A percentile compares a stretch with the other conserved stretches of the same genome.
phyloP scores from a whole-genome alignment of 2,329 filamentous ascomycete genomes.

The Colletotrichum paranaense region DNA sequence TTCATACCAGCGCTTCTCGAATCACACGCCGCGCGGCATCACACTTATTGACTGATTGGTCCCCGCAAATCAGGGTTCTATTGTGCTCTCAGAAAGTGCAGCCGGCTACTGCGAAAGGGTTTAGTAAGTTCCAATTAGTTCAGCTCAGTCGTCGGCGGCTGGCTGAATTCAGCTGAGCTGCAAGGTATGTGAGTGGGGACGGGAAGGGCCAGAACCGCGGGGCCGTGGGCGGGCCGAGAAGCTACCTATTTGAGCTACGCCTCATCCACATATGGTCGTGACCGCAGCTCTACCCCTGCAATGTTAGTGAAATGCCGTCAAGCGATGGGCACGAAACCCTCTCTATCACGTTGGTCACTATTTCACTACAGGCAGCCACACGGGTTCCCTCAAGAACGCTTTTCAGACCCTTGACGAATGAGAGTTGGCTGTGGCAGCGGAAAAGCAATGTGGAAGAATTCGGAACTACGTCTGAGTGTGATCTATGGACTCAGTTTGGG shows the following conservation, averaged over 20 bases:
- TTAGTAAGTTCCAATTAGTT: background rate
- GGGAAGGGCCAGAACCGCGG: background rate
- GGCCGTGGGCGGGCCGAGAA: background rate
- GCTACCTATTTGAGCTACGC: background rate
- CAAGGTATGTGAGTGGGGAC: background rate
- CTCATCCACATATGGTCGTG: background rate
- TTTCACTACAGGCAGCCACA: background rate
- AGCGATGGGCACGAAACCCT: background rate
- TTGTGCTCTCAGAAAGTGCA: background rate
- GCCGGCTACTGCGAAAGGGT: background rate
- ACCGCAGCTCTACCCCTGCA: background rate
- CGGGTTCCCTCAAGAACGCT: background rate
- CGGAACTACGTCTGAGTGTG: background rate
- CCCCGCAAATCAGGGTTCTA: background rate
- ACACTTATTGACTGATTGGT: background rate
- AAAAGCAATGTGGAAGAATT: background rate
- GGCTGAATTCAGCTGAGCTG: background rate
- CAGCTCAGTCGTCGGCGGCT: background rate
- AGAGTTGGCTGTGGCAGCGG: background rate
- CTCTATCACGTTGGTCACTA: background rate
- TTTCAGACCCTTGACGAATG: background rate
- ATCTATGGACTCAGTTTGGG: background rate
- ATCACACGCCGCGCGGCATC: background rate
- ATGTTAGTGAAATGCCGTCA: background rate
- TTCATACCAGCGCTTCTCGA: background rate